These are phyloP conservation scores for Pseudopediastrum boryanum DNA, from an alignment of 139 green algal species.

Conservation along the genomic window DNA sequence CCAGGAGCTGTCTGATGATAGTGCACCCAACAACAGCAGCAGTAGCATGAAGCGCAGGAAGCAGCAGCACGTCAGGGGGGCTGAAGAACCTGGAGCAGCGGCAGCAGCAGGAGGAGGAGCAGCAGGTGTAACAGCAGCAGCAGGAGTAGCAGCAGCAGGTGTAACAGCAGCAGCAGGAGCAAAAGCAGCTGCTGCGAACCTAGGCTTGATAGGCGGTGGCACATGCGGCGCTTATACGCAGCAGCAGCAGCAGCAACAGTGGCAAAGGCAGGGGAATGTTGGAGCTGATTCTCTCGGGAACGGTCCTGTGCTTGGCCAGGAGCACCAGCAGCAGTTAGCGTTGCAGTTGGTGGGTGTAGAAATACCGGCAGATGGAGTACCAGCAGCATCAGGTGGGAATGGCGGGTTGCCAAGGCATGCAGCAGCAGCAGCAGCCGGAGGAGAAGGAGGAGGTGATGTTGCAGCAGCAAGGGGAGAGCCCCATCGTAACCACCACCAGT, in stretches of 20 bases:
- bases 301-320: background rate
- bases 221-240: no score
- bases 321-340: conserved; percentile 2
- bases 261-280: no score
- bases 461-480: no score
- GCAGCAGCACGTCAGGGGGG: conserved; percentile 10
- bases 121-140: conserved; percentile 3
- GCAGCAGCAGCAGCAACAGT: no score
- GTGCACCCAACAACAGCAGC: background rate
- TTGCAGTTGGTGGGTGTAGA: background rate
- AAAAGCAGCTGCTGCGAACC: no score
- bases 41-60: conserved; percentile 5
- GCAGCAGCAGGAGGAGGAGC: conserved; percentile 10
- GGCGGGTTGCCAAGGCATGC: background rate
- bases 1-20: background rate
- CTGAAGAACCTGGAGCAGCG: conserved; percentile 6
- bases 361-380: background rate
- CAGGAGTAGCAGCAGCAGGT: background rate
- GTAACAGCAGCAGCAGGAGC: background rate
- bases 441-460: no score
- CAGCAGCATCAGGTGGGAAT: background rate
- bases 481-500: no score
- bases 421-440: conserved; percentile 17
- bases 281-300: no score
- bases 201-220: no score